Evolutionary conservation across 2,329 filamentous ascomycete genomes (phyloP).

Genomic region (Capronia americana): DNA sequence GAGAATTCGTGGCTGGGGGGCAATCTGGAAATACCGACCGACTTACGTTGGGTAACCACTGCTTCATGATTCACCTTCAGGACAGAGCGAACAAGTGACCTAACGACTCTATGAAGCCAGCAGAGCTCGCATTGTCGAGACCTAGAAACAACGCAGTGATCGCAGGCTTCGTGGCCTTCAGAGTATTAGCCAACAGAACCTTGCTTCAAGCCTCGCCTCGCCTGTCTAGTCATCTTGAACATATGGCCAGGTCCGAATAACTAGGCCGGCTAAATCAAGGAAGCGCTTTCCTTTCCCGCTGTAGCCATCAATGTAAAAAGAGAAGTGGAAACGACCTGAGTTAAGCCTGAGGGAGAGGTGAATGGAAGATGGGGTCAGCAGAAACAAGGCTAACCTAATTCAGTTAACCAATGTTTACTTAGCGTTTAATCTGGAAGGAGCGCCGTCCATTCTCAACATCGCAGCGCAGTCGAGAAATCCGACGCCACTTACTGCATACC

Average conservation of each 20-base stretch:
- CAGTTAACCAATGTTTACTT: conserved; percentile 12
- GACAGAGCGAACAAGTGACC: not conserved
- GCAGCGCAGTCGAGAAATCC: not conserved
- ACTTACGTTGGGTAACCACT: not conserved
- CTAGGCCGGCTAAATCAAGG: not conserved
- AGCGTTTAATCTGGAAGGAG: conserved; percentile 7
- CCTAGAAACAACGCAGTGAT: not conserved
- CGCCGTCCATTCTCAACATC: not conserved
- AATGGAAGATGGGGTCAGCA: not conserved
- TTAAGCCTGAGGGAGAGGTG: not conserved
- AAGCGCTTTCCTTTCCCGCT: not conserved
- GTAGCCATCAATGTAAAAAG: not conserved
- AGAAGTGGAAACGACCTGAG: not conserved
- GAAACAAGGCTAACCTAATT: not conserved
- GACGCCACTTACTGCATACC: not conserved
- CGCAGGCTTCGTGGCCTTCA: not conserved
- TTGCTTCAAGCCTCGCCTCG: not conserved
- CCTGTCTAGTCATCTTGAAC: not conserved
- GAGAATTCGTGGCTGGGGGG: not conserved
- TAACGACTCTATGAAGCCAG: not conserved
- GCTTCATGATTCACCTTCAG: not conserved
- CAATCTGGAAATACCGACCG: not conserved
- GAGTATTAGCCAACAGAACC: not conserved
- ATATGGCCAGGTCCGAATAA: not conserved
- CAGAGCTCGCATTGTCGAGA: not conserved